phyloP scores from a whole-genome alignment of 768 basidiomycete species.

The Steccherinum ochraceum region DNA sequence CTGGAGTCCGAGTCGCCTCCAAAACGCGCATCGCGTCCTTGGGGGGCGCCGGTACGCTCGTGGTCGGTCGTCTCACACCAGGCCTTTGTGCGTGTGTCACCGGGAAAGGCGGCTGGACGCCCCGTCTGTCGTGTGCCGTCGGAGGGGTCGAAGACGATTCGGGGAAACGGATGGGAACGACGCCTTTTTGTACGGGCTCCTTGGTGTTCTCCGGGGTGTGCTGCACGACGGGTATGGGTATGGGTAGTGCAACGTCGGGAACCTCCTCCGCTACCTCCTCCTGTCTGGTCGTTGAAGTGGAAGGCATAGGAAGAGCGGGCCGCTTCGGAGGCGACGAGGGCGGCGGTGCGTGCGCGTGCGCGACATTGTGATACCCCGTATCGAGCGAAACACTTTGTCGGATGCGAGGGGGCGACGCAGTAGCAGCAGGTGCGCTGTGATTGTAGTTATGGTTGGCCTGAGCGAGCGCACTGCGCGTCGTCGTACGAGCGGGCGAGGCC shows the following conservation, averaged over 20 bases:
- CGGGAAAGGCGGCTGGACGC: background rate
- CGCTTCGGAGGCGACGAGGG: background rate
- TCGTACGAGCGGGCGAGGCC: background rate
- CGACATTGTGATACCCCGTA: too few relatives aligned
- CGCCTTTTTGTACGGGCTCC: background rate
- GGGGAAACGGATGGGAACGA: background rate
- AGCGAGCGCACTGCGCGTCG: background rate
- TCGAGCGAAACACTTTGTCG: too few relatives aligned
- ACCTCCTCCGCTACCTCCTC: too few relatives aligned
- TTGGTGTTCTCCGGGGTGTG: too few relatives aligned
- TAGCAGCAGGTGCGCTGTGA: too few relatives aligned
- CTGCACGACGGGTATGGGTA: too few relatives aligned
- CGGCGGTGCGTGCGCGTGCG: background rate
- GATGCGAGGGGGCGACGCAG: too few relatives aligned
- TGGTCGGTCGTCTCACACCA: too few relatives aligned
- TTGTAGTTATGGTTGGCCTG: too few relatives aligned
- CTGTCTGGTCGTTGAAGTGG: too few relatives aligned
- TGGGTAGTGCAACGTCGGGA: too few relatives aligned
- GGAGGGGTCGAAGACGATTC: background rate
- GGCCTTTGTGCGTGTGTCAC: background rate
- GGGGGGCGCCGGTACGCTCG: background rate
- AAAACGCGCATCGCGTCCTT: background rate
- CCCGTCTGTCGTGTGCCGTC: background rate
- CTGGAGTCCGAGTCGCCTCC: background rate
- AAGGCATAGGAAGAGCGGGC: background rate